A percentile compares a stretch with the other conserved stretches of the same genome.
Evolutionary conservation across 106 monocot genomes (phyloP).

Genomic region (Chionographis japonica): DNA sequence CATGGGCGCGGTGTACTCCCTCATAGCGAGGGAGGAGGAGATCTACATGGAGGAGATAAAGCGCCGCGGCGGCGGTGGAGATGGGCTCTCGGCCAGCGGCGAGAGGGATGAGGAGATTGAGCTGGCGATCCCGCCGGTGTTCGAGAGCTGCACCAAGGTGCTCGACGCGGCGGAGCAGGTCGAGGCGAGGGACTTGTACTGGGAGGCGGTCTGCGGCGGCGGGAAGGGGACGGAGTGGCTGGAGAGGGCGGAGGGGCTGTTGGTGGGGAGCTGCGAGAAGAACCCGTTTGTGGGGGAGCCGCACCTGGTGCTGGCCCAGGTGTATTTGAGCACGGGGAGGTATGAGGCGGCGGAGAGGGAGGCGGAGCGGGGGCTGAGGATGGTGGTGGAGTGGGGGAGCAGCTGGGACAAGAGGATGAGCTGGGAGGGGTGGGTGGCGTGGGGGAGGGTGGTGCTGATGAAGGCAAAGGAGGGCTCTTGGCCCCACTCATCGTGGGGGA

Average conservation of each 20-base stretch:
- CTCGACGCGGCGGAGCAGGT: constrained; percentile 54
- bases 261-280: constrained; percentile 40
- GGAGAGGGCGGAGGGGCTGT: constrained; percentile 41
- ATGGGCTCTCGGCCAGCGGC: background rate
- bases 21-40: constrained; percentile 70
- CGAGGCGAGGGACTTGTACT: constrained; percentile 62
- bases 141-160: constrained; percentile 62
- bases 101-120: constrained; percentile 61
- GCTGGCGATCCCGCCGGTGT: constrained; percentile 72
- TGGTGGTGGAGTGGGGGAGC: constrained; percentile 75
- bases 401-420: constrained; percentile 85
- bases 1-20: constrained; percentile 70
- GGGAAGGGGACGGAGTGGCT: background rate
- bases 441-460: constrained; percentile 68
- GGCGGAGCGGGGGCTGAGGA: constrained; percentile 42
- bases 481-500: constrained; percentile 58
- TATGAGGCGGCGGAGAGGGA: constrained; percentile 50
- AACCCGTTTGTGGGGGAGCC: constrained; percentile 75
- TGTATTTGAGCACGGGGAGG: constrained; percentile 48
- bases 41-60: constrained; percentile 34
- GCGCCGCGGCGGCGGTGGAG: background rate
- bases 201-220: constrained; percentile 46
- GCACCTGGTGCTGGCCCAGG: constrained; percentile 54
- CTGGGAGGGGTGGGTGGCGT: constrained; percentile 89
- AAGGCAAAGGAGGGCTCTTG: constrained; percentile 60